Evolutionary conservation across 768 basidiomycete genomes (phyloP).

Genomic region (Amylocystis lapponica): DNA sequence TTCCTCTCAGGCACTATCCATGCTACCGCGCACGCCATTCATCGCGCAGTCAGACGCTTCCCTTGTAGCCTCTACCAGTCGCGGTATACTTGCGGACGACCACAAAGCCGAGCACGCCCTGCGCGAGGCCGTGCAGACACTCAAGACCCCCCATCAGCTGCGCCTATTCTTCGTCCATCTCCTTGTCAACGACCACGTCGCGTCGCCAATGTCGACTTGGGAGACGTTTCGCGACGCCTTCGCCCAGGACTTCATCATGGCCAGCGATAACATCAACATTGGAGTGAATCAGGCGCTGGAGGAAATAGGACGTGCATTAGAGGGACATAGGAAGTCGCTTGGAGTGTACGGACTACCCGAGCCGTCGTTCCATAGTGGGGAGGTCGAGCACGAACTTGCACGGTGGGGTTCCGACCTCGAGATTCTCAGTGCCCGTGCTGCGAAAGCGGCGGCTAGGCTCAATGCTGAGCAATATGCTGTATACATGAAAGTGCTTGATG

Average conservation of each 20-base stretch:
- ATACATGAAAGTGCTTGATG: slow-evolving; percentile 12
- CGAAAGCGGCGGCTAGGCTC: slow-evolving; percentile 8
- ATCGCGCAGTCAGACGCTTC: neutral
- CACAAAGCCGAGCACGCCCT: slow-evolving; percentile 27
- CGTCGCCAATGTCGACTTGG: slow-evolving; percentile 22
- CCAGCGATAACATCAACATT: slow-evolving; percentile 12
- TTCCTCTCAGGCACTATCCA: slow-evolving; percentile 1
- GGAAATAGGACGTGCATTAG: slow-evolving; percentile 17
- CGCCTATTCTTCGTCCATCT: slow-evolving; percentile 35
- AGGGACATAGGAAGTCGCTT: slow-evolving; percentile 23
- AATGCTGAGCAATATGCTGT: slow-evolving; percentile 21
- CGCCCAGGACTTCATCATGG: slow-evolving; percentile 16
- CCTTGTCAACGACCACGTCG: slow-evolving; percentile 28
- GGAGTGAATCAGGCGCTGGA: slow-evolving; percentile 20
- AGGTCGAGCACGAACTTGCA: slow-evolving; percentile 23
- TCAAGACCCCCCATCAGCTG: slow-evolving; percentile 31
- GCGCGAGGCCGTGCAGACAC: slow-evolving; percentile 27
- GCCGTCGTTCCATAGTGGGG: slow-evolving; percentile 18
- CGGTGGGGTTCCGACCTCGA: slow-evolving; percentile 15
- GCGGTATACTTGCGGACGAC: slow-evolving; percentile 19
- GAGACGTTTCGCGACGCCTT: slow-evolving; percentile 19
- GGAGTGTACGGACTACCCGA: slow-evolving; percentile 25
- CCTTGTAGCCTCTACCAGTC: slow-evolving; percentile 21
- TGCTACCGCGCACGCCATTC: neutral
- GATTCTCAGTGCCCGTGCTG: slow-evolving; percentile 7